Percentiles rank a stretch among this genome's conserved stretches.
Conservation (phyloP, 306 rosid species). For the Hippophae gyantsensis region DNA sequence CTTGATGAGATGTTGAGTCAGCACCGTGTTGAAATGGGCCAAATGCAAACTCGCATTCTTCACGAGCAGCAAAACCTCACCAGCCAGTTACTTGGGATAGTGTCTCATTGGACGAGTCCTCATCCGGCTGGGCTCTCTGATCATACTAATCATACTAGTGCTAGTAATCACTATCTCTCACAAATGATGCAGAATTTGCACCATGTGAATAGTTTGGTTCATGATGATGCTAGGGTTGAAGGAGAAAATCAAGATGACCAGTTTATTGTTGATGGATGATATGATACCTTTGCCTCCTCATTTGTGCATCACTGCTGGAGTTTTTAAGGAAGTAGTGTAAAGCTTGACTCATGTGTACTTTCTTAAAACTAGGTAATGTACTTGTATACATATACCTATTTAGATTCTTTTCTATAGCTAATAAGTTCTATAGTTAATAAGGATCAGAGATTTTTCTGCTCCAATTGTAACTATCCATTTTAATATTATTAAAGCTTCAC, state of each 20-base stretch:
- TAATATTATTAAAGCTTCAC: slow-evolving; percentile 11
- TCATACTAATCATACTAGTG: slow-evolving; percentile 73
- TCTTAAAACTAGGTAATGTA: slow-evolving; percentile 26
- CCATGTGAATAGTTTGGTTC: slow-evolving; percentile 80
- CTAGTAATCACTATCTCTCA: slow-evolving; percentile 83
- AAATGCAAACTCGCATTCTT: slow-evolving; percentile 76
- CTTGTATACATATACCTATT: slow-evolving; percentile 32
- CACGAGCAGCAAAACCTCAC: slow-evolving; percentile 86
- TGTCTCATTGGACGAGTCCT: slow-evolving; percentile 76
- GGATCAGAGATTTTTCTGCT: slow-evolving; percentile 10
- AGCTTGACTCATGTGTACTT: slow-evolving; percentile 31
- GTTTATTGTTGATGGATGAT: slow-evolving; percentile 78
- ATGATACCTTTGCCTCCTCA: slow-evolving; percentile 10
- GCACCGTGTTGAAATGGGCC: slow-evolving; percentile 79
- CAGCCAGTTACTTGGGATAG: slow-evolving; percentile 66
- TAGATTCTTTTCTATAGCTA: slow-evolving; percentile 18
- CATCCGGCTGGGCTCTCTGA: slow-evolving; percentile 78
- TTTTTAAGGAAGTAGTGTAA: slow-evolving; percentile 28
- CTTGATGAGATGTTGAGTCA: slow-evolving; percentile 63
- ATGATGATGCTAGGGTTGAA: slow-evolving; percentile 74
- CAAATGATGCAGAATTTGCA: slow-evolving; percentile 96
- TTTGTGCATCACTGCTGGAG: slow-evolving; percentile 19
- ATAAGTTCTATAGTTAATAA: slow-evolving; percentile 18
- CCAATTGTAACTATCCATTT: slow-evolving; percentile 36
- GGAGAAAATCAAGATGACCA: slow-evolving; percentile 93